A percentile compares a stretch with the other conserved stretches of the same genome.
These are phyloP conservation scores for Pisolithus microcarpus DNA, from an alignment of 768 basidiomycete genomes.

Conservation along the genomic window DNA sequence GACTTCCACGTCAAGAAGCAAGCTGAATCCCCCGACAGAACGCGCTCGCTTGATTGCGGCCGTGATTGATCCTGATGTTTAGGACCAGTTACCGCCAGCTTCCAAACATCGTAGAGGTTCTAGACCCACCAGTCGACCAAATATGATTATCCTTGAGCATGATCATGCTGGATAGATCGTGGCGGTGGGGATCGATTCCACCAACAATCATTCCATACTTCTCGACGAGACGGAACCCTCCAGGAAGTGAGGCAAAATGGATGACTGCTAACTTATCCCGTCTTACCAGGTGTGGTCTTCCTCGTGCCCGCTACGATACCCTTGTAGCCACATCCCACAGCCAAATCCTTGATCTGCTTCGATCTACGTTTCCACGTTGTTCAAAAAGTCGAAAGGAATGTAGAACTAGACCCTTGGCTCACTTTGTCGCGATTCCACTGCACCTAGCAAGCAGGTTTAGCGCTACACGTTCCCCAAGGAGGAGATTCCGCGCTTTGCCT, in stretches of 20 bases:
- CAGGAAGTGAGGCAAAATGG: slow-evolving; percentile 1
- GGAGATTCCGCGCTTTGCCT: slow-evolving; percentile 80
- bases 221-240: slow-evolving; percentile 92
- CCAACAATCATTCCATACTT: slow-evolving; percentile 99
- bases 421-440: slow-evolving; percentile 96
- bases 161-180: slow-evolving; percentile 98
- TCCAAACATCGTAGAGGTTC: background rate
- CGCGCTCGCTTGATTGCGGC: slow-evolving; percentile 81
- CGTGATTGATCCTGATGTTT: slow-evolving; percentile 72
- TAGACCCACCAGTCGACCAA: slow-evolving; percentile 78
- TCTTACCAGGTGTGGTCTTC: slow-evolving; percentile 86
- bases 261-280: background rate
- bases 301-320: slow-evolving; percentile 92
- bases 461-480: slow-evolving; percentile 89
- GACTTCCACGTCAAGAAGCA: slow-evolving; percentile 92
- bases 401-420: slow-evolving; percentile 19
- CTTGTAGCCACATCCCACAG: slow-evolving; percentile 68
- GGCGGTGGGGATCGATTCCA: slow-evolving; percentile 90
- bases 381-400: background rate
- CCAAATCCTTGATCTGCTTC: slow-evolving; percentile 71
- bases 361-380: slow-evolving; percentile 48
- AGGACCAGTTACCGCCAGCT: slow-evolving; percentile 3
- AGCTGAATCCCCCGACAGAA: slow-evolving; percentile 82
- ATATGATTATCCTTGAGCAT: slow-evolving; percentile 99
- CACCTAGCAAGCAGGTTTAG: slow-evolving; percentile 91